Evolutionary conservation across 306 rosid species (phyloP).

Genomic region (Inga laurina): DNA sequence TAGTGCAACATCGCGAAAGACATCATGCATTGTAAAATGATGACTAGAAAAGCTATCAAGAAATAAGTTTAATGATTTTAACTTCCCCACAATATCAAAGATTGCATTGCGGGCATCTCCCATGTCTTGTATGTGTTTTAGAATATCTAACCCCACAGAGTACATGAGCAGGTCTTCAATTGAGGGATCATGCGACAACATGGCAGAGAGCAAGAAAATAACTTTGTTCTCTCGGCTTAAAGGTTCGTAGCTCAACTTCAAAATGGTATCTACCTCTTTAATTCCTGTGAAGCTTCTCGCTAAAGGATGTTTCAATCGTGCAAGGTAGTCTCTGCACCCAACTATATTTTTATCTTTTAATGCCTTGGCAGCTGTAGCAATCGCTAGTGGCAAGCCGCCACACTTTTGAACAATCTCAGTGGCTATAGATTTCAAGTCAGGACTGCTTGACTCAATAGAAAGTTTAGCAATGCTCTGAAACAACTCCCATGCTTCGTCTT

Average conservation of each 20-base stretch:
- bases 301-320: background rate
- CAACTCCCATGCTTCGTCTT: background rate
- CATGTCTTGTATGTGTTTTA: background rate
- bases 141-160: background rate
- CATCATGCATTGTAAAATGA: background rate
- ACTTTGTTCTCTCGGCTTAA: background rate
- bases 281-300: background rate
- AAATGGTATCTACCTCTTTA: background rate
- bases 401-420: background rate
- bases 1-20: background rate
- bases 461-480: background rate
- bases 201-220: background rate
- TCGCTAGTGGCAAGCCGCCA: background rate
- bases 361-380: background rate
- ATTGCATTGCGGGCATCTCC: background rate
- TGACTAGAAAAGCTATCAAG: background rate
- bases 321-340: background rate
- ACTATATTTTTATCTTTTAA: background rate
- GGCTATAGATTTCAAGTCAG: background rate
- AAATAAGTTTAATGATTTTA: background rate
- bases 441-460: background rate
- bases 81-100: background rate
- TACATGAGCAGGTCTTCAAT: background rate
- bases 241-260: background rate
- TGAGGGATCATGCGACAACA: background rate